A percentile compares a stretch with the other conserved stretches of the same genome.
These are phyloP conservation scores for Neoboletus magnificus DNA, from an alignment of 768 basidiomycete genomes.

Conservation along the genomic window DNA sequence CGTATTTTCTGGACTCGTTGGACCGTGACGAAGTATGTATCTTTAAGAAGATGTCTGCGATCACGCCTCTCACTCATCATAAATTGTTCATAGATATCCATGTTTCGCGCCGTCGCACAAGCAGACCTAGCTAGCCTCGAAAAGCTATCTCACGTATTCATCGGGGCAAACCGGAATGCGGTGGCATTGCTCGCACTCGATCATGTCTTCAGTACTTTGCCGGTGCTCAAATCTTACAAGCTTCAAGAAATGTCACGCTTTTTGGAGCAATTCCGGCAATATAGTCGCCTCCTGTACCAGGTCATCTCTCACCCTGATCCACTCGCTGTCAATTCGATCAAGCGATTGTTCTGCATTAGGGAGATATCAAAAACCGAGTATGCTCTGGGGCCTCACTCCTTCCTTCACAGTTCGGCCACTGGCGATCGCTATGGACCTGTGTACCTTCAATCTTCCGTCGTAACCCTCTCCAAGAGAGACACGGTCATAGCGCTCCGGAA, in stretches of 20 bases:
- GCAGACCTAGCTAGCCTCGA: slow-evolving; percentile 28
- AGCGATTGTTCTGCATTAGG: slow-evolving; percentile 24
- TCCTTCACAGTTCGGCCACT: slow-evolving; percentile 1
- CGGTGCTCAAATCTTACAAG: slow-evolving; percentile 18
- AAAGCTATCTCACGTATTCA: slow-evolving; percentile 33
- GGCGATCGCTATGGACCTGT: neutral
- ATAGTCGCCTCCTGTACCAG: neutral
- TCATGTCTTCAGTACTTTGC: slow-evolving; percentile 3
- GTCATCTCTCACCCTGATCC: slow-evolving; percentile 1
- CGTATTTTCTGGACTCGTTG: slow-evolving; percentile 2
- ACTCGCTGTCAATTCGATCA: slow-evolving; percentile 14
- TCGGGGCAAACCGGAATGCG: neutral
- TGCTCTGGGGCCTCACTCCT: neutral
- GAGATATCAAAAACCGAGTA: slow-evolving; percentile 9
- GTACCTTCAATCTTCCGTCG: neutral
- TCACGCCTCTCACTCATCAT: neutral
- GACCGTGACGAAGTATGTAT: slow-evolving; percentile 7
- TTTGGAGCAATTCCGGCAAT: slow-evolving; percentile 1
- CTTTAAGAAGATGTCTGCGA: neutral
- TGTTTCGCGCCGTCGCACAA: slow-evolving; percentile 34
- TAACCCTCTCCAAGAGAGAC: slow-evolving; percentile 21
- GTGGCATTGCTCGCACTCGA: slow-evolving; percentile 8
- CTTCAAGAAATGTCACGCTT: slow-evolving; percentile 14
- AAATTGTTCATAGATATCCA: slow-evolving; percentile 11
- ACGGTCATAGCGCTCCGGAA: slow-evolving; percentile 23